Conservation (phyloP, 2,329 filamentous ascomycete species). For the Penicillium concentricum region DNA sequence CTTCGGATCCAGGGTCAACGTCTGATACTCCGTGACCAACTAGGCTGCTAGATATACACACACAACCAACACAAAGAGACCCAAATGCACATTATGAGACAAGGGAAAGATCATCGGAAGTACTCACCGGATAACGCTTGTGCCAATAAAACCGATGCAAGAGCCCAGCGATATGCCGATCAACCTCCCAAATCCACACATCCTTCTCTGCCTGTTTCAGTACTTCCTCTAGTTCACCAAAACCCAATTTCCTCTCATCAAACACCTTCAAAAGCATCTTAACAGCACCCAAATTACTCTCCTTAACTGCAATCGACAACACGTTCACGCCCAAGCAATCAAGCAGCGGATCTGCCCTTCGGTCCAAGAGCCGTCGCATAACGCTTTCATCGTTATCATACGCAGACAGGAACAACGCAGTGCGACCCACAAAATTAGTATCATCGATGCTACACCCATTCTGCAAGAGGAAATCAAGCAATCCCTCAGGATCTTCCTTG, state of each 20-base stretch:
- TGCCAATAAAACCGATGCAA: no score
- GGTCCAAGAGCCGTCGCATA: neutral
- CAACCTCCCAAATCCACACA: no score
- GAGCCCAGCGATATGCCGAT: no score
- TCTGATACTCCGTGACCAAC: no score
- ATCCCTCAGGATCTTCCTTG: neutral
- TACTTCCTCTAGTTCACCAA: neutral
- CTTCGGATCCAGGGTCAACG: no score
- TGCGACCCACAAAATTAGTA: neutral
- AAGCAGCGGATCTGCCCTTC: neutral
- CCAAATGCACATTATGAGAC: no score
- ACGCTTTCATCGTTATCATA: neutral
- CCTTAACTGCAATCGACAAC: neutral
- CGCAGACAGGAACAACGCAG: neutral
- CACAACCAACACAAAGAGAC: no score
- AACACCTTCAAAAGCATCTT: neutral
- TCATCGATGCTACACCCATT: neutral
- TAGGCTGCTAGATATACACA: no score
- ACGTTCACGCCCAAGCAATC: neutral
- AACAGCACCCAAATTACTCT: neutral
- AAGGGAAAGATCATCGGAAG: no score
- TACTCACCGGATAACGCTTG: no score
- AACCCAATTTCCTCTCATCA: neutral
- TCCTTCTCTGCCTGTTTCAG: no score
- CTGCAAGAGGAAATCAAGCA: neutral